Evolutionary conservation across 225 moss, liverwort and hornwort genomes (phyloP).

Genomic region (Asterella californica): DNA sequence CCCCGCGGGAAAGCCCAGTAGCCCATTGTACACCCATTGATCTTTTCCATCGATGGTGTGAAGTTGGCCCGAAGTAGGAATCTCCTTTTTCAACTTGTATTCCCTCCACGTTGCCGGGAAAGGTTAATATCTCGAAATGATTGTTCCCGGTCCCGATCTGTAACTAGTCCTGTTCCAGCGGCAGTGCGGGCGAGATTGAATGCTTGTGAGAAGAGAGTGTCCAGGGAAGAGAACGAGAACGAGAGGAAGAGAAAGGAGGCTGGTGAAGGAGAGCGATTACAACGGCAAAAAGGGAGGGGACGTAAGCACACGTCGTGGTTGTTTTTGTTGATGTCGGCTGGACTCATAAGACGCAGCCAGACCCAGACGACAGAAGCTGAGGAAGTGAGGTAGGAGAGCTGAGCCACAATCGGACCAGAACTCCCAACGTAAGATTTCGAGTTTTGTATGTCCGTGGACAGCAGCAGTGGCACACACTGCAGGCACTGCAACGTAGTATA

Average conservation of each 20-base stretch:
- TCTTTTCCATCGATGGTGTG: not conserved
- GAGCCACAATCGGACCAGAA: not conserved
- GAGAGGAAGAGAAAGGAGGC: slow-evolving; percentile 8
- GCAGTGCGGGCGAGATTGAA: not conserved
- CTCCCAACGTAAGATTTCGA: not conserved
- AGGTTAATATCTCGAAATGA: not conserved
- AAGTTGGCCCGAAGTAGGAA: not conserved
- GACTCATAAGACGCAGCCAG: not conserved
- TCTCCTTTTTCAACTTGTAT: not conserved
- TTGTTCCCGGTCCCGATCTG: not conserved
- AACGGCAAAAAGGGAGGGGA: not conserved
- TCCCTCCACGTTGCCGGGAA: not conserved
- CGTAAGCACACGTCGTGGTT: not conserved
- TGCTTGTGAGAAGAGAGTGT: not conserved
- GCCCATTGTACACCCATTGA: not conserved
- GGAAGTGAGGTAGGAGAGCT: too few species aligned
- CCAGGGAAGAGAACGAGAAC: slow-evolving; percentile 10
- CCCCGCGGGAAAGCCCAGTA: not conserved
- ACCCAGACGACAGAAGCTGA: not conserved
- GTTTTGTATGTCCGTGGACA: not conserved
- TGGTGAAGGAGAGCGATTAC: not conserved
- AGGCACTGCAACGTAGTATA: not conserved
- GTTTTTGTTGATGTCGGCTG: not conserved
- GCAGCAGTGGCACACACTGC: slow-evolving; percentile 6
- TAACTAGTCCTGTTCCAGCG: not conserved